These are phyloP conservation scores for Entomortierella lignicola DNA, from an alignment of 192 early-diverging fungal species.

Conservation along the genomic window DNA sequence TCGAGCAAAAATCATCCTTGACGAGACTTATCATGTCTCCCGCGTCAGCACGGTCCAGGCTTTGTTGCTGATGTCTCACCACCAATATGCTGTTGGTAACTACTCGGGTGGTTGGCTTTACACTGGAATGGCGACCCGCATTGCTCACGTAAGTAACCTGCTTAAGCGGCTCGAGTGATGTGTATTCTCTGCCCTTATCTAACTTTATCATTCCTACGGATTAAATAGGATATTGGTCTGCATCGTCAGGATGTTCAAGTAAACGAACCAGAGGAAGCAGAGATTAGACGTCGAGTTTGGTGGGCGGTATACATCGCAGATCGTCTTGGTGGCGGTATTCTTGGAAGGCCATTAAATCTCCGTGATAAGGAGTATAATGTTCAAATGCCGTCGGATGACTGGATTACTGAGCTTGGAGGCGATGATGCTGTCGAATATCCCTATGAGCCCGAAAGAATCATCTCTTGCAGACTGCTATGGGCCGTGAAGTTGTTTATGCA, in stretches of 20 bases:
- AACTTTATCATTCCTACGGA: neutral
- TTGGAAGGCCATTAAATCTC: constrained; percentile 44
- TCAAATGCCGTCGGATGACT: constrained; percentile 52
- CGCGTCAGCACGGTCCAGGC: constrained; percentile 72
- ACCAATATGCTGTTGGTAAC: constrained; percentile 77
- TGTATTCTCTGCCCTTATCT: neutral
- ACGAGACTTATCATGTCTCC: constrained; percentile 74
- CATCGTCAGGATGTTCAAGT: constrained; percentile 50
- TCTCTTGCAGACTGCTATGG: constrained; percentile 46
- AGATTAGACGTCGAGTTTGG: constrained; percentile 49
- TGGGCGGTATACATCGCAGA: constrained; percentile 55
- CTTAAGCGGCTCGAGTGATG: neutral
- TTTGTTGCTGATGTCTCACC: constrained; percentile 72
- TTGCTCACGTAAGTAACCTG: constrained; percentile 59
- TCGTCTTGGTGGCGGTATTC: constrained; percentile 46
- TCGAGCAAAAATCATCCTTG: constrained; percentile 77
- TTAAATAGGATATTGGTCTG: constrained; percentile 44
- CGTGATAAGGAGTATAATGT: constrained; percentile 56
- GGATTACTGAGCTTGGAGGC: constrained; percentile 37
- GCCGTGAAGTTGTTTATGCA: constrained; percentile 52
- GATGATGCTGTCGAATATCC: constrained; percentile 50
- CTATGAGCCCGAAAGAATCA: constrained; percentile 48
- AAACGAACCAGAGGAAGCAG: constrained; percentile 48
- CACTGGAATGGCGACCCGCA: constrained; percentile 64
- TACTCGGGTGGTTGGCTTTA: constrained; percentile 82